Evolutionary conservation across 805 yeast species (phyloP), one percentile per base, ranked within the genome.

Genomic region (Candida berthetii): DNA sequence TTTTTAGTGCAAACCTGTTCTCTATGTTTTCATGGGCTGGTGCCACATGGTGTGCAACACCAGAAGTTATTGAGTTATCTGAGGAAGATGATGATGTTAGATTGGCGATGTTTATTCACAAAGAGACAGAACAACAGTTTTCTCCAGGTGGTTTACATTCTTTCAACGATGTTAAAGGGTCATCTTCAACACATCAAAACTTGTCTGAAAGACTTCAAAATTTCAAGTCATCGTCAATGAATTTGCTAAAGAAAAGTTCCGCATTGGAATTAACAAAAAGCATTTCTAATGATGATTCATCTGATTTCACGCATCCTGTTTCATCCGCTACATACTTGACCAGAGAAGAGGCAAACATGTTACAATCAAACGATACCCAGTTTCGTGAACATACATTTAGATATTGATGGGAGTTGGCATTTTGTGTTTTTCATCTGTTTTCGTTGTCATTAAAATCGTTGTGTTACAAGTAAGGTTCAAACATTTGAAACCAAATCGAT

Each of bases 1-100:
- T 63, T 1, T 52, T 65, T 37, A 53, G 43, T 32, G 46, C 42
- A 47, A 36, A 46, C 1, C 17, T 52, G n/a, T 27, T 55, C 4
- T 37, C 42, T 3, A 45, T 53, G 43, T 29, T 52, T 10, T 28
- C 49, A 8, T 69, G 74, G 74, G 62, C 60, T 7, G 71, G 72
- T 7, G 69, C 72, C 3, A 46, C 61, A 14, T 70, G 85, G 84
- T 79, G 82, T 61, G 72, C 76, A 7, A 70, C 74, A 39, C 76
- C 78, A 4, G 53, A 56, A 6, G 6, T 29, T 9, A 40, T 35
- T 10, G 38, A 40, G 14, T n/a, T 35, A 7, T 3, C 7, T 11
- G 46, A 46, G 2, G 42, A 37, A 2, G 43, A 17, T 18, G 43
- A 40, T 3, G 45, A 41, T 1, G 41, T 17, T n/a, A 16, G 18